Conservation (phyloP, 805 yeast species). For the Wickerhamiella hasegawae region DNA sequence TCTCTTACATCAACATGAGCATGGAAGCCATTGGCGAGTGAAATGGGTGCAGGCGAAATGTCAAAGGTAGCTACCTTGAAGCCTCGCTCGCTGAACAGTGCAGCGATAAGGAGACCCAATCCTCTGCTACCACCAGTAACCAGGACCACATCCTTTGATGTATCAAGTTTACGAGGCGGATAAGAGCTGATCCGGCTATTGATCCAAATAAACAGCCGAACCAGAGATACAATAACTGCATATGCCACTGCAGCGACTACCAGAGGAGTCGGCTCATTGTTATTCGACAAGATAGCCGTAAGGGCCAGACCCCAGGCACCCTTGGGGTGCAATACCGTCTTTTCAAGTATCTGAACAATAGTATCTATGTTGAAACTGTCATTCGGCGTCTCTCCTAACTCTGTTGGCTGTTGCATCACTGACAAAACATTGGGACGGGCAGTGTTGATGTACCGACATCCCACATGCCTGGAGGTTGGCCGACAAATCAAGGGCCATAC, state of each 20-base stretch:
- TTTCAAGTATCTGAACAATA: constrained; percentile 3
- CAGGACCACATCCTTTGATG: constrained; percentile 6
- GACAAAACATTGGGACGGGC: too few species aligned
- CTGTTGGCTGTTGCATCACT: not conserved
- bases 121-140: constrained; percentile 17
- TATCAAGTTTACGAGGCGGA: not conserved
- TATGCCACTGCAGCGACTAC: not conserved
- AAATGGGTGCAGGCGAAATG: constrained; percentile 6
- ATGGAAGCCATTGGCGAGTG: constrained; percentile 4
- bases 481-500: too few species aligned
- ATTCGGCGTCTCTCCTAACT: not conserved
- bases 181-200: not conserved
- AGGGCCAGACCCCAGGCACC: constrained; percentile 8
- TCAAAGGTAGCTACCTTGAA: constrained; percentile 11
- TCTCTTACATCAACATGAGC: constrained; percentile 8
- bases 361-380: constrained; percentile 4
- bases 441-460: too few species aligned
- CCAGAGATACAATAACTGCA: not conserved
- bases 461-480: too few species aligned
- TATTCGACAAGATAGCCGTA: not conserved
- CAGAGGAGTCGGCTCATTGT: not conserved
- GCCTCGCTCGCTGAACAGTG: constrained; percentile 9
- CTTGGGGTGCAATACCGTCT: constrained; percentile 3
- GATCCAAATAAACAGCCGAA: not conserved
- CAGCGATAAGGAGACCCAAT: constrained; percentile 15